Percentiles rank a stretch among this genome's conserved stretches.
These are phyloP conservation scores for Lentinus tigrinus DNA, from an alignment of 768 basidiomycete species.

Conservation along the genomic window DNA sequence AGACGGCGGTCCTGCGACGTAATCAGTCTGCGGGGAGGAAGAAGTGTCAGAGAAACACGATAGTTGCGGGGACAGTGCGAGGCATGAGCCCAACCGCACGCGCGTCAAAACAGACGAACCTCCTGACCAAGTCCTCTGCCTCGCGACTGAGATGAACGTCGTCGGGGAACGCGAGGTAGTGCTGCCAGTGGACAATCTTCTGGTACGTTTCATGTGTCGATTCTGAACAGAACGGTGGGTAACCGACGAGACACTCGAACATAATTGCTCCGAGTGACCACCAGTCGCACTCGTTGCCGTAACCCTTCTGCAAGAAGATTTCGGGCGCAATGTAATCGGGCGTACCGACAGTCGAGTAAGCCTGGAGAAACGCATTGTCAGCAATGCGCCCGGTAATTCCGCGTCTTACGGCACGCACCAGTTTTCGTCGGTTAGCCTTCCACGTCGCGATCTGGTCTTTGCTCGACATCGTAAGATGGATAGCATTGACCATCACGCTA, in stretches of 20 bases:
- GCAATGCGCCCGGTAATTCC: background rate
- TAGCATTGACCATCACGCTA: slow-evolving; percentile 96
- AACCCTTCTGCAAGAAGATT: slow-evolving; percentile 96
- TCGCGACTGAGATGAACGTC: slow-evolving; percentile 92
- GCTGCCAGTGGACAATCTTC: slow-evolving; percentile 94
- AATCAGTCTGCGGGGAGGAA: slow-evolving; percentile 59
- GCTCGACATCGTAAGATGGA: slow-evolving; percentile 92
- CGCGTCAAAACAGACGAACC: slow-evolving; percentile 47
- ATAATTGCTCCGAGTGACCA: slow-evolving; percentile 99
- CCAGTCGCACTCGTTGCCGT: slow-evolving; percentile 98
- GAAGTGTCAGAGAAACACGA: background rate
- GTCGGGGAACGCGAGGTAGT: slow-evolving; percentile 85
- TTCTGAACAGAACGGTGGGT: slow-evolving; percentile 96
- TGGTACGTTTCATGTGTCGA: slow-evolving; percentile 97
- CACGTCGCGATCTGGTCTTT: slow-evolving; percentile 96
- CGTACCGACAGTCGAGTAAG: slow-evolving; percentile 97
- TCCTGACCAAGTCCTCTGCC: slow-evolving; percentile 83
- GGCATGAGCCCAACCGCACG: background rate
- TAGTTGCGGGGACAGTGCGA: background rate
- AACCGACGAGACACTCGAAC: slow-evolving; percentile 97
- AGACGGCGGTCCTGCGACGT: slow-evolving; percentile 80
- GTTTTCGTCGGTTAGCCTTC: slow-evolving; percentile 96
- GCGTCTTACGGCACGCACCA: slow-evolving; percentile 47
- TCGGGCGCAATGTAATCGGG: slow-evolving; percentile 97
- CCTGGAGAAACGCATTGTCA: slow-evolving; percentile 43